Conservation (phyloP, 1,284 basidiomycete genomes). For the Hypsizygus ulmarius region DNA sequence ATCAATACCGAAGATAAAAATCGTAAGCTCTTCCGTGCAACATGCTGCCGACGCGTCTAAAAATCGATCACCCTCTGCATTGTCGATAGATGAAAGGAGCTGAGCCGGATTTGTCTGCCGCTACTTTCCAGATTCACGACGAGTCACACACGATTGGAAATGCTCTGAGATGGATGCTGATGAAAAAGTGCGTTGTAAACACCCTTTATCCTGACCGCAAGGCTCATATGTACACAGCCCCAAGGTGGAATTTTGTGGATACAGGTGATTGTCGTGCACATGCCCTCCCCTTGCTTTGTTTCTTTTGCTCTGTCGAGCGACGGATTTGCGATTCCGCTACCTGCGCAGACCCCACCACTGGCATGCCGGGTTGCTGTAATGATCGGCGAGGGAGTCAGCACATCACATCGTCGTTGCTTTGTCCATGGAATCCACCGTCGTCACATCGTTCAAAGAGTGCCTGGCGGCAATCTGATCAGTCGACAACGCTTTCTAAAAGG, state of each 20-base stretch:
- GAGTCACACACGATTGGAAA: conserved; percentile 98
- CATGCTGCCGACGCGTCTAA: conserved; percentile 2
- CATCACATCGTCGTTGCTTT: conserved; percentile 11
- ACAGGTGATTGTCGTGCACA: conserved; percentile 59
- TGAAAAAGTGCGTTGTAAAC: conserved; percentile 84
- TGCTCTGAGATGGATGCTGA: conserved; percentile 93
- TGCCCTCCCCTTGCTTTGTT: conserved; percentile 13
- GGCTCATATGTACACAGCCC: conserved; percentile 53
- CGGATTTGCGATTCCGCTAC: neutral
- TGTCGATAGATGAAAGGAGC: conserved; percentile 67
- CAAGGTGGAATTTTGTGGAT: conserved; percentile 98
- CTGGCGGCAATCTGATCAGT: neutral
- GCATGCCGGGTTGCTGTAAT: neutral
- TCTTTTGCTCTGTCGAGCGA: neutral
- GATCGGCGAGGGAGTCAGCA: neutral
- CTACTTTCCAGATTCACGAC: conserved; percentile 89
- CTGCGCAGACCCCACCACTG: neutral
- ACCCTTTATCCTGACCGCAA: conserved; percentile 4
- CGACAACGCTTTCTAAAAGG: neutral
- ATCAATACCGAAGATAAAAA: conserved; percentile 50
- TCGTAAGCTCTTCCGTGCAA: conserved; percentile 38
- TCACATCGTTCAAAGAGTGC: neutral
- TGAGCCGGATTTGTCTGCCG: conserved; percentile 80
- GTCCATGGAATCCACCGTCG: conserved; percentile 7
- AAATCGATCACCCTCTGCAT: neutral